Evolutionary conservation across 2,329 filamentous ascomycete genomes (phyloP), one percentile per base, ranked within the genome.

Genomic region (Neobulgaria alba): DNA sequence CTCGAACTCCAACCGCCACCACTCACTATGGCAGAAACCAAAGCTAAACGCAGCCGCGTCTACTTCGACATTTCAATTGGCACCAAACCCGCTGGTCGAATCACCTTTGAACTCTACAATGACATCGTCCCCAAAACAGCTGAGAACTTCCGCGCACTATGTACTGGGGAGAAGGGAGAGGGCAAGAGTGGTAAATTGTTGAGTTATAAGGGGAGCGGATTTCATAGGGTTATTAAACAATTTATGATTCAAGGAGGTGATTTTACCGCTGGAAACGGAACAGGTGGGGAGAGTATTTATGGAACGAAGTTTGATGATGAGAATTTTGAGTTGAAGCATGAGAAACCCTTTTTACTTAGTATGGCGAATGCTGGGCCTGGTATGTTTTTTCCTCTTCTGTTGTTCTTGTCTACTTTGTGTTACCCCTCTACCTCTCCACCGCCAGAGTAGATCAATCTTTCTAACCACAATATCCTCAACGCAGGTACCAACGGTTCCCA

Each of bases 191-290:
- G 88, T 61, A 89, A 89, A 67, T 83, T 82, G 33, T 75, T 98
- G 39, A 84, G 86, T 71, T 98, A 87, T 77, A 95, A 95, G 72
- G 84, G 86, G 54, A 93, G 85, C 46, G 71, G 69, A 55, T 96
- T 98, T 73, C 90, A 98, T 71, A 85, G 90, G 38, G 85, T 98
- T 50, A 98, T 98, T 70, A 95, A 95, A 73, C 77, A 85, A 57
- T 98, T 98, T 67, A 96, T 98, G 90, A 92, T 95, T 59, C 85
- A 95, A 69, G 89, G 92, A 60, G 90, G 92, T 65, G 92, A 96
- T 65, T 98, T 98, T 64, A 98, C 90, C 36, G 81, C 78, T 41
- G 87, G 87, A 61, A 90, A 96, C 61, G 92, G 90, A 51, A 96
- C 90, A 18, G 90, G 90, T 50, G 90, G 90, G 58, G 92, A 96